Base-by-base conservation (phyloP, 495 filamentous ascomycete genomes). In the Penicillium cinerascens region DNA sequence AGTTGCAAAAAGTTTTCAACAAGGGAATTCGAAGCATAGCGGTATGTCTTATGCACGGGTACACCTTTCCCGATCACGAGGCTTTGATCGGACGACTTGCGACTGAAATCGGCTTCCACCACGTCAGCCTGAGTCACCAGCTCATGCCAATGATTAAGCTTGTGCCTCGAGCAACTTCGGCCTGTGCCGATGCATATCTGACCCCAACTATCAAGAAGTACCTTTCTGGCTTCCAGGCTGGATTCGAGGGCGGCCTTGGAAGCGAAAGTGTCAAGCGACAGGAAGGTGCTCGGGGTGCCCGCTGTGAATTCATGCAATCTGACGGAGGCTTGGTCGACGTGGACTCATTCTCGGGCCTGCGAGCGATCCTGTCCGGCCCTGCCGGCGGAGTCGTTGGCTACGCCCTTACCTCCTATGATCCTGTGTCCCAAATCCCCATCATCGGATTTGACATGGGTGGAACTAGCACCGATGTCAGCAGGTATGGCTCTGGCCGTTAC, bases 401-500 rank as follows among this genome's bases (percentile, higher is more conserved):
- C 68, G 91, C 92, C 20, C 78, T 89, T 40, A 96, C 92, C 1
- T 87, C 84, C 2, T 95, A 91, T 62, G 89, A 95, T 63, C 77
- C 84, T 0, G 73, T 86, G 44, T 90, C 87, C 0, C 87, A 82
- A 60, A 89, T 82, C 11, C 91, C 92, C 3, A 82, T 96, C 13
- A 93, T 96, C 61, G 92, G 92, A 0, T 96, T 97, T 61, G 92
- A 97, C 63, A 97, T 97, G 92, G 83, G 84, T 22, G 92, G 92
- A 25, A 97, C 92, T 0, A 89, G 85, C 48, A 96, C 92, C 5
- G 92, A 97, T 68, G 92, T 96, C 15, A 91, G 87, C 39, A 72
- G 92, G 29, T 92, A 89, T 21, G 65, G 52, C 3, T 61, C 59
- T 2, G 92, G 92, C 13, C 77, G 88, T 26, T 95, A 92, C 64